Conservation (phyloP, 2,329 filamentous ascomycete genomes). For the Furcasterigmium furcatum region DNA sequence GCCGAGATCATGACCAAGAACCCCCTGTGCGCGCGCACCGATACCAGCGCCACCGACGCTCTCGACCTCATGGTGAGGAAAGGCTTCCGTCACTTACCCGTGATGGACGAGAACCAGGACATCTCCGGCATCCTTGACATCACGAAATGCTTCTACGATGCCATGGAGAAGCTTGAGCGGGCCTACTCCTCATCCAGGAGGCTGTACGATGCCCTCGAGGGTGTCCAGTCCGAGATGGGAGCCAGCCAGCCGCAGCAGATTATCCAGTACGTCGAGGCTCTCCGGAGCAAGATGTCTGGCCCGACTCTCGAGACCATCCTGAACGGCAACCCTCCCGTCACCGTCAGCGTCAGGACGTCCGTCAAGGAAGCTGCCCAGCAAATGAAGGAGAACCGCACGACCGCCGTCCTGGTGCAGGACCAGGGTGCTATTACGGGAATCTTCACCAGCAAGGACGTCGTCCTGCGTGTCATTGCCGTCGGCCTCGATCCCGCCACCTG, state of each 20-base stretch:
- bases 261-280: constrained; percentile 96
- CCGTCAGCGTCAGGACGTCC: constrained; percentile 91
- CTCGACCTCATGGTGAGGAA: constrained; percentile 97
- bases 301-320: constrained; percentile 93
- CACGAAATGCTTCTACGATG: constrained; percentile 99
- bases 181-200: constrained; percentile 98
- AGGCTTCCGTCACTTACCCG: constrained; percentile 93
- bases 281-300: constrained; percentile 95
- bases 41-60: constrained; percentile 96
- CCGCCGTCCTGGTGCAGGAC: constrained; percentile 92
- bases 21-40: constrained; percentile 92
- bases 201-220: constrained; percentile 94
- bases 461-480: constrained; percentile 94
- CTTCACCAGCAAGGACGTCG: constrained; percentile 99
- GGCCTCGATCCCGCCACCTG: constrained; percentile 91
- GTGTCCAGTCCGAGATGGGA: constrained; percentile 94
- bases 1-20: constrained; percentile 99
- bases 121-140: constrained; percentile 98
- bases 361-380: constrained; percentile 92
- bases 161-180: constrained; percentile 98
- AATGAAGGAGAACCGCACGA: constrained; percentile 99
- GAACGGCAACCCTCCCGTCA: constrained; percentile 87
- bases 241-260: constrained; percentile 97
- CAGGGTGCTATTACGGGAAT: constrained; percentile 97
- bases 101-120: constrained; percentile 99